Percentiles rank a stretch among this genome's conserved stretches.
phyloP scores from a whole-genome alignment of 768 basidiomycete species.

The Cytidiella melzeri region DNA sequence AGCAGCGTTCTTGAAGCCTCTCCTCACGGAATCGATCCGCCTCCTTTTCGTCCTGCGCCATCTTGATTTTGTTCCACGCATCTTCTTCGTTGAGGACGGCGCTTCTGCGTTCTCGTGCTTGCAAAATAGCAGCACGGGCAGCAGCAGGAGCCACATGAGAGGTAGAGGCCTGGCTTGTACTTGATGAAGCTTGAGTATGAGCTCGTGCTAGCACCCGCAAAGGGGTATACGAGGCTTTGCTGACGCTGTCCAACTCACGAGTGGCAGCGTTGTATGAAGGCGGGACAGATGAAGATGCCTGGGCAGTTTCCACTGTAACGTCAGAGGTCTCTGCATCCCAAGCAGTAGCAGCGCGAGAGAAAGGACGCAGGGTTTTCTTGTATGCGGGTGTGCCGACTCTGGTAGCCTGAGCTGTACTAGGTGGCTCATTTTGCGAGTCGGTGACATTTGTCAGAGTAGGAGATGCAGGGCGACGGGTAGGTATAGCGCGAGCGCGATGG shows the following conservation, averaged over 20 bases:
- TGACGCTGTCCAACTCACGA: constrained; percentile 18
- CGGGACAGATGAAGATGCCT: constrained; percentile 35
- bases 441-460: not conserved
- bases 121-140: constrained; percentile 6
- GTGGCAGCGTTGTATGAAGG: constrained; percentile 45
- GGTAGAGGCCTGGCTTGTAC: not conserved
- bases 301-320: constrained; percentile 26
- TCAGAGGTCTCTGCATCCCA: constrained; percentile 36
- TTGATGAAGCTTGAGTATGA: constrained; percentile 9
- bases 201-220: constrained; percentile 12
- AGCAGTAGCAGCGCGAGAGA: constrained; percentile 10
- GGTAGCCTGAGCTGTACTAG: not conserved
- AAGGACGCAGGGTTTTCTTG: not conserved
- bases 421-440: not conserved
- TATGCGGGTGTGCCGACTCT: not conserved
- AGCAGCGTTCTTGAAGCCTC: constrained; percentile 60
- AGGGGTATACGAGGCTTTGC: constrained; percentile 7
- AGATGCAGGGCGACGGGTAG: not conserved
- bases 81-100: constrained; percentile 63
- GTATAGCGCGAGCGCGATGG: not conserved
- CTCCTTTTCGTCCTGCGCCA: constrained; percentile 61
- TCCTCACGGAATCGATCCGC: constrained; percentile 66
- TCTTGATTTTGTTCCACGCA: constrained; percentile 71
- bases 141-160: constrained; percentile 1
- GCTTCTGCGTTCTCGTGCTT: constrained; percentile 35